Base-by-base conservation (phyloP, 257 asterid genomes). In the Thymus quinquecostatus region DNA sequence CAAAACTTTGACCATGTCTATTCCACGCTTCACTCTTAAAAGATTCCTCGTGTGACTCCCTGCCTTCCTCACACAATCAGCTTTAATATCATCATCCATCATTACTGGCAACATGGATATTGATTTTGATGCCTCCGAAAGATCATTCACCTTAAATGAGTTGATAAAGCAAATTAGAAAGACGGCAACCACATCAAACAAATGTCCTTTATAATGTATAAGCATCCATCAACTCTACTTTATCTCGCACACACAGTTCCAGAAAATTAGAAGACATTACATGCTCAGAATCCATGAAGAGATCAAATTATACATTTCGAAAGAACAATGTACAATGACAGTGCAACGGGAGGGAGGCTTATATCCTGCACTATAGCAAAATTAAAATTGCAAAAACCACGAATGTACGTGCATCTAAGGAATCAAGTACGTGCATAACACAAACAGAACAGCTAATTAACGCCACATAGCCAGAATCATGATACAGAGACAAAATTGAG, bases 31-130 rank as follows among this genome's bases (percentile, higher is more conserved):
- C 75, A 93, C 98, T 75, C 96, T 85, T 68, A 93, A 79, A 65
- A 93, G 82, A 83, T 91, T 93, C 85, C 97, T 82, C 7, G 98
- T 89, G 82, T 93, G 98, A 74, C 98, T 93, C 43, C 97, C 98
- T 3, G 83, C 89, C 70, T 21, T 87, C 73, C 83, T 75, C 72
- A 90, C 98, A 71, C 96, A 86, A 75, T 87, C 69, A 8, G 87
- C 84, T 68, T 85, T 84, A 67, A 93, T 69, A 78, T 93, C 98
- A 60, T 79, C 82, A 55, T 91, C 89, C 85, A 93, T 84, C 98
- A 93, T 93, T 62, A 74, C 81, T 28, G 84, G 85, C 66, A 93
- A 50, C 10, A 85, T 80, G 4, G 75, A 28, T 36, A 93, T 79
- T 28, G 94, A 87, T 50, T 85, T 89, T 53, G 98, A 93, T 9